Evolutionary conservation across 139 green algal species (phyloP).

Genomic region (Picochlorum sp.): DNA sequence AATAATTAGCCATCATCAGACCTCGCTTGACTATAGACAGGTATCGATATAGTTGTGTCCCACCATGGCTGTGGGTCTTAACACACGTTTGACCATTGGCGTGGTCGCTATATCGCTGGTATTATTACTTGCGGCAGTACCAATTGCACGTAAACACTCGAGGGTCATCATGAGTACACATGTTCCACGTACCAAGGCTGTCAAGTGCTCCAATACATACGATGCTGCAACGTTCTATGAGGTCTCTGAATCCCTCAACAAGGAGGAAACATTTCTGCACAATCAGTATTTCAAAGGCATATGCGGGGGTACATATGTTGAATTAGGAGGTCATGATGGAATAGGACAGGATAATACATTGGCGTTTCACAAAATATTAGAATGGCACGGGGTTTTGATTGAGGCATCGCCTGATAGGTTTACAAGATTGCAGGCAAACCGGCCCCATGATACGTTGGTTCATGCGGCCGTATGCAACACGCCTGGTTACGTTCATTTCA

Average conservation of each 20-base stretch:
- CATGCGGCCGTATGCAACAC: not conserved
- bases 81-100: too few species aligned
- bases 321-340: not conserved
- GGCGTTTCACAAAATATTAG: not conserved
- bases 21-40: too few species aligned
- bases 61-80: too few species aligned
- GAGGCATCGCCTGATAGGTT: not conserved
- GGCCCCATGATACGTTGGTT: constrained; percentile 6
- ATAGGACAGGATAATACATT: not conserved
- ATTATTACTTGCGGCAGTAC: too few species aligned
- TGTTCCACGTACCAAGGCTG: too few species aligned
- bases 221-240: constrained; percentile 14
- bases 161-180: too few species aligned
- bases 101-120: too few species aligned
- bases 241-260: not conserved
- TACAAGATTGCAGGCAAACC: not conserved
- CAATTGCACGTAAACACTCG: too few species aligned
- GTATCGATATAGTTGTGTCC: too few species aligned
- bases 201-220: not conserved
- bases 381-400: not conserved
- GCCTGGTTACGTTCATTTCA: not conserved
- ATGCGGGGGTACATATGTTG: not conserved
- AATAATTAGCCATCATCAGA: too few species aligned
- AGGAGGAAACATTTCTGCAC: not conserved
- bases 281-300: not conserved